Conservation (phyloP, 1,284 basidiomycete genomes). For the Trichosporon asahii region DNA sequence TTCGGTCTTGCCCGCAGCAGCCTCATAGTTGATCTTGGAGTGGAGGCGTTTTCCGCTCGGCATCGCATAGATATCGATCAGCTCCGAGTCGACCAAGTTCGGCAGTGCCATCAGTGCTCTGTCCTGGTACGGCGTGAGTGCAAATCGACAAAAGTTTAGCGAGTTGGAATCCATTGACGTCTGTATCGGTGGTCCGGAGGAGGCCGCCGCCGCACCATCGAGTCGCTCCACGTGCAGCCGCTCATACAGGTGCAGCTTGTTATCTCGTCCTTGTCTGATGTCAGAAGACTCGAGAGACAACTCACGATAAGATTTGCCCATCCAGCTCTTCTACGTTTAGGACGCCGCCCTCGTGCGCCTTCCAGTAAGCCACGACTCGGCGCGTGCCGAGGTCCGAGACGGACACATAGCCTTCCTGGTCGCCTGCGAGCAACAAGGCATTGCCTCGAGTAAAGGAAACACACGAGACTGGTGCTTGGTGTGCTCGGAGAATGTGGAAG, state of each 20-base stretch:
- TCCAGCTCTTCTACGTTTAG: slow-evolving; percentile 72
- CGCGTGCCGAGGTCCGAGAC: slow-evolving; percentile 69
- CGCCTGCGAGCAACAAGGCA: slow-evolving; percentile 74
- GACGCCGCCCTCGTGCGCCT: slow-evolving; percentile 69
- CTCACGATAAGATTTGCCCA: slow-evolving; percentile 66
- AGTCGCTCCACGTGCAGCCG: slow-evolving; percentile 57
- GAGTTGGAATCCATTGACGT: slow-evolving; percentile 80
- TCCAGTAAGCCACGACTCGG: slow-evolving; percentile 68
- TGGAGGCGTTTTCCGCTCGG: slow-evolving; percentile 65
- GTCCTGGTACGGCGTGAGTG: slow-evolving; percentile 51
- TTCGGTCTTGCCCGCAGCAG: slow-evolving; percentile 11
- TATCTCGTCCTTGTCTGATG: slow-evolving; percentile 75
- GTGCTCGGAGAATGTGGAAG: slow-evolving; percentile 69
- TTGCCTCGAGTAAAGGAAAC: slow-evolving; percentile 64
- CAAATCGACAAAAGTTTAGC: slow-evolving; percentile 83
- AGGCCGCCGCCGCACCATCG: slow-evolving; percentile 44
- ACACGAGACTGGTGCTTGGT: slow-evolving; percentile 58
- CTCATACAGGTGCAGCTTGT: slow-evolving; percentile 52
- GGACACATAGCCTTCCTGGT: slow-evolving; percentile 61
- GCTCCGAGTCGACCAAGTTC: slow-evolving; percentile 78
- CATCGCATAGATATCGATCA: slow-evolving; percentile 69
- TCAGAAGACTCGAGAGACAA: slow-evolving; percentile 23
- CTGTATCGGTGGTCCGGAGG: slow-evolving; percentile 55
- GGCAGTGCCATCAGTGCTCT: slow-evolving; percentile 69
- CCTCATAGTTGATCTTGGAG: slow-evolving; percentile 57